Evolutionary conservation across 306 rosid species (phyloP), one percentile per base, ranked within the genome.

Genomic region (Senna tora): DNA sequence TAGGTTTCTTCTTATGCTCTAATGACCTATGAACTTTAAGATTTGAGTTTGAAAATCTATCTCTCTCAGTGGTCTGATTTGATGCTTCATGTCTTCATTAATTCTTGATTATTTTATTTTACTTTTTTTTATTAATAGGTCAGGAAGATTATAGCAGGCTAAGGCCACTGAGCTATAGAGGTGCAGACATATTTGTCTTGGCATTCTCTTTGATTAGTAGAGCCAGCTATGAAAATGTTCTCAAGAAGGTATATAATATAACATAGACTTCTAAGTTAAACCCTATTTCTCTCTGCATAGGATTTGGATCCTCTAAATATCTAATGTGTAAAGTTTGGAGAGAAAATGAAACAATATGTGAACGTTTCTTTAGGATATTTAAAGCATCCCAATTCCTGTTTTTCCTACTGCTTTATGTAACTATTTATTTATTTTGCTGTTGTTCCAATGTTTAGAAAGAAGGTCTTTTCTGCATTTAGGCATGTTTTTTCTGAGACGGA

Each of bases 91-190:
- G 17, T 58, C 47, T 46, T 63, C 59, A 56, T 5, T 71, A 21
- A 42, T 34, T 9, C 67, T 36, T 53, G 63, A 28, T 39, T 65
- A 22, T 80, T 73, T 52, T 74, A 71, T 63, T 74, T 76, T 81
- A 41, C 32, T 80, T 71, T 52, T 74, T 73, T n/a, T n/a, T 63
- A 68, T 74, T 79, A 46, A 82, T 36, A 95, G 98, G 98, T 4
- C 98, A 94, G 74, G 98, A 94, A 84, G 98, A 94, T 75, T 94
- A 94, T 52, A 94, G 98, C 75, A 94, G 98, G 79, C 80, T 94
- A 83, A 91, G 98, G 84, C 98, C 98, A 77, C 83, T 94, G 82
- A 94, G 98, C 59, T 94, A 94, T 21, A 89, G 96, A 87, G 98
- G 98, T 50, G 98, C 98, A 16, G 97, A 94, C 68, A 80, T 94